These are phyloP conservation scores for Microcyclospora tardicrescens DNA, from an alignment of 2,329 filamentous ascomycete genomes.

Conservation along the genomic window DNA sequence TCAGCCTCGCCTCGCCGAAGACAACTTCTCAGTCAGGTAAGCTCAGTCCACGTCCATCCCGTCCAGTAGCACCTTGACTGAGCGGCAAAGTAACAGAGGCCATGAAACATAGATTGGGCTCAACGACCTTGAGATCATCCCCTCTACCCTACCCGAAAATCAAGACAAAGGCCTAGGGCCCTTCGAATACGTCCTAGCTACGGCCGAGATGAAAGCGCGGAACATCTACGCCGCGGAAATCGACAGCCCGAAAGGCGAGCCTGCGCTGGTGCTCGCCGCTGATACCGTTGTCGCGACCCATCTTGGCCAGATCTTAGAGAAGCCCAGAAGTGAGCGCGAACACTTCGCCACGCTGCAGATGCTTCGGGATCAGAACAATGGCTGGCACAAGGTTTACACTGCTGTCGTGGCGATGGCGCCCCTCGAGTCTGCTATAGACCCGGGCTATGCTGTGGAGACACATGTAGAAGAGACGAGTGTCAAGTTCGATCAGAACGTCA, in stretches of 20 bases:
- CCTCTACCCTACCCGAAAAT: slow-evolving; percentile 74
- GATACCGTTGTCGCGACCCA: slow-evolving; percentile 79
- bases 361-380: slow-evolving; percentile 55
- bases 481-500: slow-evolving; percentile 58
- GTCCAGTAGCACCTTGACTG: too few relatives aligned
- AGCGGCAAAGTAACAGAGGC: neutral
- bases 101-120: slow-evolving; percentile 53
- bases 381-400: slow-evolving; percentile 68
- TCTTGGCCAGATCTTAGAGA: slow-evolving; percentile 72
- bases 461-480: slow-evolving; percentile 85
- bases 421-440: slow-evolving; percentile 63
- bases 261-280: slow-evolving; percentile 73
- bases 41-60: slow-evolving; percentile 2
- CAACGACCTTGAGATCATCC: slow-evolving; percentile 66
- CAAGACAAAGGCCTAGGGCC: slow-evolving; percentile 68
- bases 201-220: slow-evolving; percentile 70
- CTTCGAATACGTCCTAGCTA: slow-evolving; percentile 82
- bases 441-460: slow-evolving; percentile 71
- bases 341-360: slow-evolving; percentile 74
- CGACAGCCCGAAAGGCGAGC: slow-evolving; percentile 51
- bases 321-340: slow-evolving; percentile 68
- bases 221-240: slow-evolving; percentile 54
- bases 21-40: slow-evolving; percentile 62
- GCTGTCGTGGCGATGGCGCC: slow-evolving; percentile 75
- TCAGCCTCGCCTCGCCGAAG: slow-evolving; percentile 77